phyloP scores from a whole-genome alignment of 441 rosid genomes.

The Bocquillonia castaneifolia region DNA sequence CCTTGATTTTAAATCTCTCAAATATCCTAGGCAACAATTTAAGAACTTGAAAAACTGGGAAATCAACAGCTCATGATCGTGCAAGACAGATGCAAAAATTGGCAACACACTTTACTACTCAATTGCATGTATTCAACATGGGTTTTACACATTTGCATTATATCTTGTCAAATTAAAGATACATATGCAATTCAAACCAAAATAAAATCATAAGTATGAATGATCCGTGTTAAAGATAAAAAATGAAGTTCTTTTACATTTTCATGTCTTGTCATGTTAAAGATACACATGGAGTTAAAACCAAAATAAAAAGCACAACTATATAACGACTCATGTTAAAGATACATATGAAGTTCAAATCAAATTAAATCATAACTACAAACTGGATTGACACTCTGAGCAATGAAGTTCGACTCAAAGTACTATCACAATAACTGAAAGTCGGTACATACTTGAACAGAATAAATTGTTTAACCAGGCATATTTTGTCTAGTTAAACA shows the following conservation, averaged over 20 bases:
- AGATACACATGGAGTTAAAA: too few species aligned
- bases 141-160: not conserved
- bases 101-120: too few species aligned
- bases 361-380: too few species aligned
- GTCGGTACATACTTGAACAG: not conserved
- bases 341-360: too few species aligned
- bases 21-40: too few species aligned
- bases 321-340: too few species aligned
- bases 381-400: too few species aligned
- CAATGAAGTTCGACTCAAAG: not conserved
- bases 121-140: not conserved
- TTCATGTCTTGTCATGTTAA: too few species aligned
- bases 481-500: not conserved
- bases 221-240: too few species aligned
- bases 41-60: not conserved
- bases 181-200: not conserved
- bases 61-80: not conserved
- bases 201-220: not conserved
- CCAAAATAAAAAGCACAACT: not conserved
- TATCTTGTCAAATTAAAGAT: not conserved
- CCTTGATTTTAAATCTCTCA: not conserved
- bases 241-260: too few species aligned
- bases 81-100: not conserved
- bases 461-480: not conserved
- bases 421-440: not conserved